Evolutionary conservation across 169 alveolate genomes (phyloP).

Genomic region (Cryptosporidium sp.): DNA sequence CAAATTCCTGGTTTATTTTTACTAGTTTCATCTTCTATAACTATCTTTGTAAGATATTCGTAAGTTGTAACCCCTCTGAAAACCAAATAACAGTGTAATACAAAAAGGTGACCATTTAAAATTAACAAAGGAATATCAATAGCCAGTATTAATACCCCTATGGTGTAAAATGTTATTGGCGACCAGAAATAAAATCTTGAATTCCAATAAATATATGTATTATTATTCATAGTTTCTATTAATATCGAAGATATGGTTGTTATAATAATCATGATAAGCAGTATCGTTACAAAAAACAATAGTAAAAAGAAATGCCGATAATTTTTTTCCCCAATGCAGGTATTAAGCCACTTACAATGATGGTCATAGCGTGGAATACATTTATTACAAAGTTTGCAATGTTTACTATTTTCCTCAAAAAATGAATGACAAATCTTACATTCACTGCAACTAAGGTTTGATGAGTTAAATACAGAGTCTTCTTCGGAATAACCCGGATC

Average conservation of each 20-base stretch:
- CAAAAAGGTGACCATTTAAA: conserved; percentile 54
- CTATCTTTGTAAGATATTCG: conserved; percentile 76
- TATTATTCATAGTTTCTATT: conserved; percentile 35
- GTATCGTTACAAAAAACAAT: conserved; percentile 48
- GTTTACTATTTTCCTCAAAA: conserved; percentile 77
- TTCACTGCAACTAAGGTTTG: not conserved
- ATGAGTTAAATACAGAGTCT: not conserved
- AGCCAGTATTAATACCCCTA: conserved; percentile 30
- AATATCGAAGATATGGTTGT: conserved; percentile 42
- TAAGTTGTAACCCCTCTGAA: conserved; percentile 80
- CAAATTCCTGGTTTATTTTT: conserved; percentile 20
- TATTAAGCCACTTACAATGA: conserved; percentile 92
- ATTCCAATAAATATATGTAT: conserved; percentile 27
- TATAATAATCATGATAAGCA: conserved; percentile 14
- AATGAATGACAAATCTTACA: conserved; percentile 61
- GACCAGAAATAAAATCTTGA: conserved; percentile 67
- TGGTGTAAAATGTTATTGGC: conserved; percentile 44
- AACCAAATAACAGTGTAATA: conserved; percentile 77
- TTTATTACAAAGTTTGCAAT: conserved; percentile 89
- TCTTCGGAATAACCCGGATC: conserved; percentile 63
- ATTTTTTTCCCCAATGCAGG: conserved; percentile 89
- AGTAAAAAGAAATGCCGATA: conserved; percentile 78
- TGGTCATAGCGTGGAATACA: conserved; percentile 91
- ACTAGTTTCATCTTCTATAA: conserved; percentile 17
- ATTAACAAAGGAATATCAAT: conserved; percentile 71